phyloP scores from a whole-genome alignment of 345 rosid species.

The Corchorus olitorius region DNA sequence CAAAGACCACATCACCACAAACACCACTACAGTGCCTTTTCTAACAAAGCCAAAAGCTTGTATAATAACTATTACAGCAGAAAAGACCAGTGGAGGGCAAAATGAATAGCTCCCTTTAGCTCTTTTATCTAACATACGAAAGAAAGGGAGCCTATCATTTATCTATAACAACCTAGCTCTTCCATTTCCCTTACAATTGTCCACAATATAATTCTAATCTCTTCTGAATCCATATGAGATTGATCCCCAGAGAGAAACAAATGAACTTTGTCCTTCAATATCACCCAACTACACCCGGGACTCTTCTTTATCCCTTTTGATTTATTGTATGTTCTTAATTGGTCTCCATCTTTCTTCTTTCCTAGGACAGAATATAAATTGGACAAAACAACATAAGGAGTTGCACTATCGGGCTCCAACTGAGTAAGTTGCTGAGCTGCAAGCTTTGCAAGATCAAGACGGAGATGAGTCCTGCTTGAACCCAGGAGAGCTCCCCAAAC shows the following conservation, averaged over 20 bases:
- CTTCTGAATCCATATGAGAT: conserved; percentile 42
- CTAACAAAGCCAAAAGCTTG: not conserved
- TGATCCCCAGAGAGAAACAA: conserved; percentile 57
- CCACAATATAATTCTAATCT: conserved; percentile 37
- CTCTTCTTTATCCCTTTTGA: conserved; percentile 61
- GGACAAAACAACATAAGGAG: conserved; percentile 73
- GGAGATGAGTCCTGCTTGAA: conserved; percentile 54
- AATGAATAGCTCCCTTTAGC: not conserved
- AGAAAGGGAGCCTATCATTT: conserved; percentile 2
- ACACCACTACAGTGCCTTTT: not conserved
- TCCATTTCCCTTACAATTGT: conserved; percentile 40
- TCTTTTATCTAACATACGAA: not conserved
- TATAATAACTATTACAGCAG: not conserved
- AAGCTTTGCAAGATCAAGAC: conserved; percentile 65
- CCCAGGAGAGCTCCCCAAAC: conserved; percentile 88
- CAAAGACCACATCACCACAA: not conserved
- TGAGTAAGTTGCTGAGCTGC: conserved; percentile 61
- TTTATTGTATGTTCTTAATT: conserved; percentile 45
- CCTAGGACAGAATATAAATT: conserved; percentile 53
- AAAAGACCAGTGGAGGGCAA: not conserved
- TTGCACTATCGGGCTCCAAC: conserved; percentile 67
- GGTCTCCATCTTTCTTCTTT: conserved; percentile 41
- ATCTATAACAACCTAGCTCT: conserved; percentile 22
- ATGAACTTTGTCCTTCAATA: conserved; percentile 43
- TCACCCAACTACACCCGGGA: conserved; percentile 84